Percentiles rank a stretch among this genome's conserved stretches.
phyloP scores from a whole-genome alignment of 495 filamentous ascomycete genomes.

The Neurospora sp. region DNA sequence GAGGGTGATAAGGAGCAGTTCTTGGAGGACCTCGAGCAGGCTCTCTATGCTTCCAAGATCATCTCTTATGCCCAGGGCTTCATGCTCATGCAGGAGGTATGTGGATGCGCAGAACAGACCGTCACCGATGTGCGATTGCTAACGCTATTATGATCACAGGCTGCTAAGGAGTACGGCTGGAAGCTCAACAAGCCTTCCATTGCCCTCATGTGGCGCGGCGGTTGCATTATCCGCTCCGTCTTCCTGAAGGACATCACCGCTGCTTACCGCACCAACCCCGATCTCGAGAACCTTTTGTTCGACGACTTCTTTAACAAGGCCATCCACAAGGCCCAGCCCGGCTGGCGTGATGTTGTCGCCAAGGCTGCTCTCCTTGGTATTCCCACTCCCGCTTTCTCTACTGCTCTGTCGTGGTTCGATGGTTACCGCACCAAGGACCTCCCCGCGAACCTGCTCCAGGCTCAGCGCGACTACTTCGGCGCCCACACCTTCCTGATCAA shows the following conservation, averaged over 20 bases:
- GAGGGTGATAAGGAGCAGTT: constrained; percentile 83
- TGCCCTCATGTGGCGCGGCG: constrained; percentile 99
- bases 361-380: constrained; percentile 90
- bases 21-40: constrained; percentile 95
- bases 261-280: constrained; percentile 87
- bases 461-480: constrained; percentile 98
- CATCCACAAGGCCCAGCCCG: constrained; percentile 89
- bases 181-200: constrained; percentile 99
- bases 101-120: constrained; percentile 15
- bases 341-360: constrained; percentile 90
- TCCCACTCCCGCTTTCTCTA: constrained; percentile 90
- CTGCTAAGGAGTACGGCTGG: constrained; percentile 90
- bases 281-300: constrained; percentile 96
- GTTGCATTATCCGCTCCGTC: constrained; percentile 99
- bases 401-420: constrained; percentile 94
- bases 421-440: constrained; percentile 92
- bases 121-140: background rate
- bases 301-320: constrained; percentile 99
- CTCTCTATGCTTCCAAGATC: constrained; percentile 98
- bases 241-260: constrained; percentile 99
- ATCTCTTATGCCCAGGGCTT: constrained; percentile 99
- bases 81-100: constrained; percentile 98
- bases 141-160: constrained; percentile 36
- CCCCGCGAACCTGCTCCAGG: constrained; percentile 94
- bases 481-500: constrained; percentile 98